Evolutionary conservation across 805 yeast genomes (phyloP).

Genomic region (Lipomyces yamadae): DNA sequence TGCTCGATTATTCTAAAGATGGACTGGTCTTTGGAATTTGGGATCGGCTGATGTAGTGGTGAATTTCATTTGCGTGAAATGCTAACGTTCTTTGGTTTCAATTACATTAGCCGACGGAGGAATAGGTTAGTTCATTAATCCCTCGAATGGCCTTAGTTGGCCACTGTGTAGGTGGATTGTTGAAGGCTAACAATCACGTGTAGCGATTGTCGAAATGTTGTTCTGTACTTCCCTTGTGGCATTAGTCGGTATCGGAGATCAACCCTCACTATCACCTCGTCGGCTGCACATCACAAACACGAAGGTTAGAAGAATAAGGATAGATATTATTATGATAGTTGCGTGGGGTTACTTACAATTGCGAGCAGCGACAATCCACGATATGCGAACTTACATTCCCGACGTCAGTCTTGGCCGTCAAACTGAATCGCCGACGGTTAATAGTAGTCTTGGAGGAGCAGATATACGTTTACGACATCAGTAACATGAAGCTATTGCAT

Average conservation of each 20-base stretch:
- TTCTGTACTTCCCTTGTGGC: conserved; percentile 87
- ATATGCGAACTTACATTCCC: conserved; percentile 92
- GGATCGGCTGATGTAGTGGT: background rate
- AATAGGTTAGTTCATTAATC: conserved; percentile 41
- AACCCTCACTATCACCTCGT: conserved; percentile 68
- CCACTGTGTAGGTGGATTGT: background rate
- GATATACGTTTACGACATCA: conserved; percentile 84
- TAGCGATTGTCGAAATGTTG: conserved; percentile 77
- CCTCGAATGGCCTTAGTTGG: background rate
- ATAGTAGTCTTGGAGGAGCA: conserved; percentile 80
- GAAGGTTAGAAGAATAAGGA: conserved; percentile 47
- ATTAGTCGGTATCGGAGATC: conserved; percentile 76
- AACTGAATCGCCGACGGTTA: conserved; percentile 79
- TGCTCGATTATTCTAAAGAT: background rate
- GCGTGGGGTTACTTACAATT: background rate
- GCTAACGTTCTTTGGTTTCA: conserved; percentile 15
- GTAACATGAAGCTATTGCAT: conserved; percentile 82
- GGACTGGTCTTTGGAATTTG: background rate
- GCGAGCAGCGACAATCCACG: conserved; percentile 56
- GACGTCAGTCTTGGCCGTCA: conserved; percentile 69
- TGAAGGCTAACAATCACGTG: background rate
- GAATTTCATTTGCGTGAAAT: background rate
- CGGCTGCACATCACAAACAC: conserved; percentile 83
- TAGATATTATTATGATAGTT: background rate
- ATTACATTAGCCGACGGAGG: conserved; percentile 46